A percentile compares a stretch with the other conserved stretches of the same genome.
Conservation (phyloP, 2,329 filamentous ascomycete genomes). For the Chrysoporthe puriensis region DNA sequence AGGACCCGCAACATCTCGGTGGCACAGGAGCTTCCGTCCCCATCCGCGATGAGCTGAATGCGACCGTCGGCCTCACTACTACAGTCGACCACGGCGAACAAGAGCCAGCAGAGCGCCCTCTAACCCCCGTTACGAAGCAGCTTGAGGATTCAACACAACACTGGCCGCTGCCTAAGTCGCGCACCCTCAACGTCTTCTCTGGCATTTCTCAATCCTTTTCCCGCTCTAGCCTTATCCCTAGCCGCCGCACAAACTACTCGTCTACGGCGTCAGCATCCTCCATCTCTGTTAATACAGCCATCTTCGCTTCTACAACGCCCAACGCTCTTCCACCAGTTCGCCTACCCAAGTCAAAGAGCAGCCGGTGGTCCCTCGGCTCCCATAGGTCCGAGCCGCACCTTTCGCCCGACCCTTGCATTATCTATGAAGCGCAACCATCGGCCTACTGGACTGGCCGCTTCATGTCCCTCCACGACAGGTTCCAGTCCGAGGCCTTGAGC, state of each 20-base stretch:
- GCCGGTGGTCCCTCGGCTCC: conserved; percentile 17
- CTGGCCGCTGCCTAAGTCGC: conserved; percentile 21
- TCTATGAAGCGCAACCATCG: conserved; percentile 49
- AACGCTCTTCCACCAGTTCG: background rate
- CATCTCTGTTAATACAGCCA: conserved; percentile 22
- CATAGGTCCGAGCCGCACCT: conserved; percentile 27
- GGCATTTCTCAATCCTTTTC: conserved; percentile 25
- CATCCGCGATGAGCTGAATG: background rate
- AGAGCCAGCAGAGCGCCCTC: background rate
- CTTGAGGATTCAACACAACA: conserved; percentile 11
- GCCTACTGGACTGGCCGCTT: conserved; percentile 68
- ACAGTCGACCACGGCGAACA: background rate
- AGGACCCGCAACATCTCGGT: background rate
- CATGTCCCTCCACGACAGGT: conserved; percentile 58
- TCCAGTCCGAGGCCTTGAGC: conserved; percentile 46
- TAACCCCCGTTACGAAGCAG: background rate
- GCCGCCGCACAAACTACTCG: conserved; percentile 15
- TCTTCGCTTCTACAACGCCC: background rate
- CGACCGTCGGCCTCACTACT: background rate
- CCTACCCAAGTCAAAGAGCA: conserved; percentile 14
- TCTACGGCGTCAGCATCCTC: conserved; percentile 22
- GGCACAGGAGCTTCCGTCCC: background rate
- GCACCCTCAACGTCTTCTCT: conserved; percentile 23
- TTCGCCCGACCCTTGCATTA: conserved; percentile 34
- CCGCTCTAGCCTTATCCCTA: conserved; percentile 21